These are phyloP conservation scores for Fusarium illudens DNA, from an alignment of 2,329 filamentous ascomycete species.

Conservation along the genomic window DNA sequence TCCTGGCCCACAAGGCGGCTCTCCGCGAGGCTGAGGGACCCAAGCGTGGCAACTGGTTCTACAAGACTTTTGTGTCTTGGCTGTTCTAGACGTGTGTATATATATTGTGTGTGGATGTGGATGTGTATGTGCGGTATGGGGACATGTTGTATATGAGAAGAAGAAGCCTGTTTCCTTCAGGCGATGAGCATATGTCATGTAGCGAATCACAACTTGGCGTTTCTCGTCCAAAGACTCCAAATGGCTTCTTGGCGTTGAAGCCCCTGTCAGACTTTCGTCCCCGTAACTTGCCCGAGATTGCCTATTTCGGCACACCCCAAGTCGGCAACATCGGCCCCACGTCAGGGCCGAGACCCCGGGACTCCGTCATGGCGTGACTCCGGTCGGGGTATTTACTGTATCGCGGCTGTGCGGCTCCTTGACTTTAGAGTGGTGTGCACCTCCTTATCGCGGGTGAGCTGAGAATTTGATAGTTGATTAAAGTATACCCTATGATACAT, in stretches of 20 bases:
- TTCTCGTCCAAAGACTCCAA: neutral
- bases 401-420: neutral
- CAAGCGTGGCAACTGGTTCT: constrained; percentile 46
- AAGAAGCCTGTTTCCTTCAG: neutral
- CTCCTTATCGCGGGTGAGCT: neutral
- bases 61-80: constrained; percentile 51
- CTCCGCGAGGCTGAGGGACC: constrained; percentile 37
- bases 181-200: constrained; percentile 22
- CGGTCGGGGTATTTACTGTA: too few relatives aligned
- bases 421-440: neutral
- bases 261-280: too few relatives aligned
- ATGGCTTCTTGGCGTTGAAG: neutral
- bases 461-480: neutral
- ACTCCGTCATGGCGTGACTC: neutral
- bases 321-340: neutral
- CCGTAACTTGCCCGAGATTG: neutral
- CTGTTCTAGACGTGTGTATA: constrained; percentile 43
- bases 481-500: neutral
- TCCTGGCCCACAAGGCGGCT: constrained; percentile 57
- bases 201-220: neutral
- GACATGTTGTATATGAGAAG: constrained; percentile 10
- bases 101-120: neutral
- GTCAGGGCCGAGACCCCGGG: neutral
- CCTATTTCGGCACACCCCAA: neutral
- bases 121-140: neutral